Conservation (phyloP, 1,284 basidiomycete species). For the Irpex sp. region DNA sequence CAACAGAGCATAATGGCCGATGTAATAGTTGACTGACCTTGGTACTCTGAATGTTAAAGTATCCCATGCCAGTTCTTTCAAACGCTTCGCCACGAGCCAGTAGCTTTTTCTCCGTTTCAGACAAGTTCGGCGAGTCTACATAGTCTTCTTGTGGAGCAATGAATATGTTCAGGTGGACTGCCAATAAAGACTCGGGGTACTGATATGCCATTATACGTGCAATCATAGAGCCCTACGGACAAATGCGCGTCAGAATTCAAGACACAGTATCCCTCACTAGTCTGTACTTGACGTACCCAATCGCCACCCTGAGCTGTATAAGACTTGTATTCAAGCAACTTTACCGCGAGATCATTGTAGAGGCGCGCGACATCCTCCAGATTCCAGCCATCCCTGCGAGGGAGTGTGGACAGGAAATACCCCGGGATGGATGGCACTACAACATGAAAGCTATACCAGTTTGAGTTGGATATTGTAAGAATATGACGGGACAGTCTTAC, state of each 20-base stretch:
- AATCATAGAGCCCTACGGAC: neutral
- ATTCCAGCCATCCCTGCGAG: constrained; percentile 17
- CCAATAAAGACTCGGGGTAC: neutral
- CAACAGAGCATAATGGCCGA: too few species aligned
- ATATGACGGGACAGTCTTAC: neutral
- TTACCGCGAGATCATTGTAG: constrained; percentile 22
- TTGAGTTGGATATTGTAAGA: neutral
- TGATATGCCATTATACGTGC: neutral
- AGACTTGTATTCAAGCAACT: constrained; percentile 18
- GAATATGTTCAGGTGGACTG: constrained; percentile 1
- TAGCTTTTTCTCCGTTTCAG: neutral
- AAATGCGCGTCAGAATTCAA: neutral
- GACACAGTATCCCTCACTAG: too few species aligned
- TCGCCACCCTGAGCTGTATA: constrained; percentile 24
- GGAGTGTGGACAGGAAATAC: constrained; percentile 23
- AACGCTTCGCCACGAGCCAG: constrained; percentile 8
- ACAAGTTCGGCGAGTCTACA: neutral
- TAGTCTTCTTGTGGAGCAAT: neutral
- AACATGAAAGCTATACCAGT: constrained; percentile 20
- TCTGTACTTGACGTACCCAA: constrained; percentile 2
- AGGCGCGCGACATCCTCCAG: constrained; percentile 25
- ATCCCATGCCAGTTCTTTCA: constrained; percentile 8
- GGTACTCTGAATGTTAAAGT: constrained; percentile 12
- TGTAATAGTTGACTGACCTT: neutral
- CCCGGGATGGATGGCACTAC: constrained; percentile 26